These are phyloP conservation scores for Gossypium australe DNA, from an alignment of 345 rosid genomes.

Conservation along the genomic window DNA sequence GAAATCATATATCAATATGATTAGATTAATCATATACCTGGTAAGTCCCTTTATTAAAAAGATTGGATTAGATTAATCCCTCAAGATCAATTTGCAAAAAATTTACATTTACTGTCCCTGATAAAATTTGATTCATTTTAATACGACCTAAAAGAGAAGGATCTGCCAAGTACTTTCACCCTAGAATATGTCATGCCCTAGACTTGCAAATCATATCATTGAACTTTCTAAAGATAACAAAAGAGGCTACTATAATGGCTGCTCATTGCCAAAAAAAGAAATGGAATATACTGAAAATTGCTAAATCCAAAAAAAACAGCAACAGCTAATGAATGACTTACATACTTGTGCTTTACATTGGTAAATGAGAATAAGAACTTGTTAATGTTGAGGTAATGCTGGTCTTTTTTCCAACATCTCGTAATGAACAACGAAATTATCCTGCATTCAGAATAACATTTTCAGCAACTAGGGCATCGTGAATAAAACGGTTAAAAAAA, in stretches of 20 bases:
- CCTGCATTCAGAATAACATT: constrained; percentile 45
- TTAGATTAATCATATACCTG: too few relatives aligned
- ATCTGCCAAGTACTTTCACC: too few relatives aligned
- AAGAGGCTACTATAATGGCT: background rate
- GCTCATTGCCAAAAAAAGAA: background rate
- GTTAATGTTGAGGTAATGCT: constrained; percentile 67
- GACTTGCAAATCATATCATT: background rate
- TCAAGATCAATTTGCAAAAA: too few relatives aligned
- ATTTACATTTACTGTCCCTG: too few relatives aligned
- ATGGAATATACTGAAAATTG: background rate
- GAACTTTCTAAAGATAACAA: background rate
- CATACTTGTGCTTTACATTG: constrained; percentile 53
- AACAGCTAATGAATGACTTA: constrained; percentile 27
- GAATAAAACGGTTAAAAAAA: too few relatives aligned
- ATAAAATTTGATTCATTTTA: too few relatives aligned
- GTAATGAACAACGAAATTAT: constrained; percentile 65
- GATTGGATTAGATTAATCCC: too few relatives aligned
- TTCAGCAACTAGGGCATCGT: background rate
- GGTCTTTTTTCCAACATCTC: constrained; percentile 93
- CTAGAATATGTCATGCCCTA: too few relatives aligned
- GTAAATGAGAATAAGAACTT: constrained; percentile 25
- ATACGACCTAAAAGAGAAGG: too few relatives aligned
- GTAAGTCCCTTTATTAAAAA: too few relatives aligned
- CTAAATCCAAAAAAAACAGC: constrained; percentile 16
- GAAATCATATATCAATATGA: too few relatives aligned